These are phyloP conservation scores for Aristolochia fimbriata DNA, from an alignment of 164 flowering plant species.

Conservation along the genomic window DNA sequence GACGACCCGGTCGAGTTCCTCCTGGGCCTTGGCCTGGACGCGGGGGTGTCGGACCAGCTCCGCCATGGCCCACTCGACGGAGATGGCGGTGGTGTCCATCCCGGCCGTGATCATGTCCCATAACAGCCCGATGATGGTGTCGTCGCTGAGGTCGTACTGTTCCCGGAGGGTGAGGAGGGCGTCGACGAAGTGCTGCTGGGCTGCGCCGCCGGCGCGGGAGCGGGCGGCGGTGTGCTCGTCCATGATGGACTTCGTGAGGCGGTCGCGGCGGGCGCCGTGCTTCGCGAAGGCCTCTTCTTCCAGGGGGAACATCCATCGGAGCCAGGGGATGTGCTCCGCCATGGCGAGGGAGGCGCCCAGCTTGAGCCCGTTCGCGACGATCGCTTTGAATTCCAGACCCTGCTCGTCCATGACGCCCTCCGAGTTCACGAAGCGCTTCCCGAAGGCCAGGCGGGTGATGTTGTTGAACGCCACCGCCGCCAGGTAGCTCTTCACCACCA, in stretches of 20 bases:
- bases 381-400: conserved; percentile 40
- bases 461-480: conserved; percentile 46
- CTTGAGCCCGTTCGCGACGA: conserved; percentile 33
- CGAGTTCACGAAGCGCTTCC: conserved; percentile 38
- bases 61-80: conserved; percentile 28
- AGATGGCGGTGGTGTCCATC: conserved; percentile 20
- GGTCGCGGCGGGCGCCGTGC: conserved; percentile 33
- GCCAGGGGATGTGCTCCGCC: conserved; percentile 46
- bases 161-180: conserved; percentile 45
- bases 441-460: conserved; percentile 46
- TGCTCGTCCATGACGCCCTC: conserved; percentile 40
- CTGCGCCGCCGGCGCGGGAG: conserved; percentile 15
- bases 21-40: conserved; percentile 21
- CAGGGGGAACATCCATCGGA: conserved; percentile 40
- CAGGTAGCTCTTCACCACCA: conserved; percentile 34
- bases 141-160: conserved; percentile 46
- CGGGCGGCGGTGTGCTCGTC: conserved; percentile 50
- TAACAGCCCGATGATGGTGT: conserved; percentile 48
- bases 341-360: conserved; percentile 30
- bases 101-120: conserved; percentile 39
- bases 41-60: conserved; percentile 24
- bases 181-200: conserved; percentile 48
- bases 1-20: conserved; percentile 22
- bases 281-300: conserved; percentile 33
- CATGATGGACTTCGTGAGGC: conserved; percentile 43